phyloP scores from a whole-genome alignment of 768 basidiomycete genomes.

The Pleurotus cornucopiae region DNA sequence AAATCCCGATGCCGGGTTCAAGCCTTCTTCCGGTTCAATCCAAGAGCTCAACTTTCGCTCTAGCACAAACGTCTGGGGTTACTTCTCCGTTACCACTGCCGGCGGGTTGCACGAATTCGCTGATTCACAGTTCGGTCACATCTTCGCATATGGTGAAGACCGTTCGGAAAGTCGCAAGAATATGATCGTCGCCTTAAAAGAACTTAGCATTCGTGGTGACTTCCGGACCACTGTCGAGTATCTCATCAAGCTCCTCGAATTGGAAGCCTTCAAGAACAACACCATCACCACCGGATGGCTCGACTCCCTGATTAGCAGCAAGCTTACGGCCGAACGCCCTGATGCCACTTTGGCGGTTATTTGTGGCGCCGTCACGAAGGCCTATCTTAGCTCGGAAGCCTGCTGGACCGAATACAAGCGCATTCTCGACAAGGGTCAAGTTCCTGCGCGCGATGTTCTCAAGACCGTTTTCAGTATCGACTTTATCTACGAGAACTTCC shows the following conservation, averaged over 20 bases:
- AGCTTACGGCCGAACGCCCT: constrained; percentile 95
- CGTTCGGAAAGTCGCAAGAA: constrained; percentile 94
- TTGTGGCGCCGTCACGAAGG: constrained; percentile 95
- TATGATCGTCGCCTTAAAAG: constrained; percentile 99
- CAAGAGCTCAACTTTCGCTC: constrained; percentile 99
- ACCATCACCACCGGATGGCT: constrained; percentile 99
- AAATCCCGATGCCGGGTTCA: constrained; percentile 99
- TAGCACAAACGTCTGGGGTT: constrained; percentile 99
- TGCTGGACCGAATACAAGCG: constrained; percentile 94
- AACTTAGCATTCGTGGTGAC: constrained; percentile 97
- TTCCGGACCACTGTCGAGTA: constrained; percentile 99
- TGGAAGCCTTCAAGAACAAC: constrained; percentile 95
- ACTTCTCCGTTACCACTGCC: constrained; percentile 94
- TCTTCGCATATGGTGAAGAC: constrained; percentile 98
- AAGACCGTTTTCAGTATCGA: constrained; percentile 96
- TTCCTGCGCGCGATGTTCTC: constrained; percentile 88
- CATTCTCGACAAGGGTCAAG: constrained; percentile 96
- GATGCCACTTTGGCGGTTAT: constrained; percentile 91
- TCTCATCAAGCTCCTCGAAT: constrained; percentile 94
- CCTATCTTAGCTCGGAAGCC: constrained; percentile 83
- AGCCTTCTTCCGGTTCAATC: constrained; percentile 93
- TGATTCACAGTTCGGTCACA: constrained; percentile 98
- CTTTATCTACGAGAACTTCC: constrained; percentile 94
- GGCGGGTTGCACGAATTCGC: constrained; percentile 99
- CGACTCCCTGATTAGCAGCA: constrained; percentile 94